Percentiles rank a stretch among this genome's conserved stretches.
phyloP scores from a whole-genome alignment of 1,284 basidiomycete species.

The Cutaneotrichosporon cyanovorans region DNA sequence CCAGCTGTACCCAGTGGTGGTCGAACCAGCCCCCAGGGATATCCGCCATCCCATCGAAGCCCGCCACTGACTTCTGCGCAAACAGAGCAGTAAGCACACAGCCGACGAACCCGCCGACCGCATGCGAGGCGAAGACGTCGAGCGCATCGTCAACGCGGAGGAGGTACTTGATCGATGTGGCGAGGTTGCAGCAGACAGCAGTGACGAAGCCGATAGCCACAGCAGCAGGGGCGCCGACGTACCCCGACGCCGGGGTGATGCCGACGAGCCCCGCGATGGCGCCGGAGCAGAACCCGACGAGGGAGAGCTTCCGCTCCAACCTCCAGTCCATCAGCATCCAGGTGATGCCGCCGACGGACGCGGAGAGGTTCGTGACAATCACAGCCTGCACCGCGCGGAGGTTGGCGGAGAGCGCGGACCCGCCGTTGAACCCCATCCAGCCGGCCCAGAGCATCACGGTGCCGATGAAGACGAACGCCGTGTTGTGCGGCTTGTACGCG shows the following conservation, averaged over 20 bases:
- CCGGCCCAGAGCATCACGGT: conserved; percentile 96
- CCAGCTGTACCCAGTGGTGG: conserved; percentile 63
- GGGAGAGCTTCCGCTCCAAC: conserved; percentile 85
- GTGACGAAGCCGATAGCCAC: conserved; percentile 79
- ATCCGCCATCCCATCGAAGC: conserved; percentile 65
- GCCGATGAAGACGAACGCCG: conserved; percentile 81
- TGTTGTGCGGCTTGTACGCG: conserved; percentile 75
- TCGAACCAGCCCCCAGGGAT: conserved; percentile 89
- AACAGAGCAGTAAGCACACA: conserved; percentile 63
- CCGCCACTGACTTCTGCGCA: conserved; percentile 75
- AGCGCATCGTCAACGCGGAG: conserved; percentile 61
- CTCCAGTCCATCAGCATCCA: conserved; percentile 96
- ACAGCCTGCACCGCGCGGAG: conserved; percentile 80
- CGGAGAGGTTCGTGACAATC: conserved; percentile 86
- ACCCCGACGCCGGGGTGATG: conserved; percentile 88
- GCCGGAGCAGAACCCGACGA: conserved; percentile 93
- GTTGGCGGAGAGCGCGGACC: conserved; percentile 61
- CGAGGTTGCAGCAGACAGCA: conserved; percentile 82
- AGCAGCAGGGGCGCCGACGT: conserved; percentile 71
- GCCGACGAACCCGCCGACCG: conserved; percentile 78
- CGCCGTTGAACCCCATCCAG: conserved; percentile 95
- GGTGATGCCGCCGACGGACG: conserved; percentile 75
- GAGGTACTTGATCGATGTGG: conserved; percentile 74
- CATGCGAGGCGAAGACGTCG: conserved; percentile 79
- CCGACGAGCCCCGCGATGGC: conserved; percentile 75